These are phyloP conservation scores for Stentor coeruleus DNA, from an alignment of 73 alveolate genomes.

Conservation along the genomic window DNA sequence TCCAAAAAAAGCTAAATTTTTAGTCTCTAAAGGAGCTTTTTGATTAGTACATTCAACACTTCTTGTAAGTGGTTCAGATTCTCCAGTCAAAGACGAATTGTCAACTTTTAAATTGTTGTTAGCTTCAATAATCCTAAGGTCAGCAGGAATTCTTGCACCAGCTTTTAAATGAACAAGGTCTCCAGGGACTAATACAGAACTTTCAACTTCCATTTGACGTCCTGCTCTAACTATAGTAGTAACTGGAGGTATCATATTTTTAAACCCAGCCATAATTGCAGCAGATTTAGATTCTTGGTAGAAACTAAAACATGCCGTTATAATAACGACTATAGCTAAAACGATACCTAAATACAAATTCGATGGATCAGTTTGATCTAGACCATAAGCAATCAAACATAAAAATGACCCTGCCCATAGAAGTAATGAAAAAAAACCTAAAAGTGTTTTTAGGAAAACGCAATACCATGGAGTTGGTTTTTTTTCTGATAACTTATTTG, in stretches of 20 bases:
- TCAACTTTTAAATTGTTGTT: constrained; percentile 89
- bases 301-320: constrained; percentile 71
- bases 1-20: constrained; percentile 92
- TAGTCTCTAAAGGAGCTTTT: constrained; percentile 91
- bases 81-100: constrained; percentile 96
- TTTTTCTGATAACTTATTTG: constrained; percentile 78
- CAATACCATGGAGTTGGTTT: constrained; percentile 73
- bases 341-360: constrained; percentile 82
- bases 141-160: constrained; percentile 95
- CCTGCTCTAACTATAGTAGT: constrained; percentile 74
- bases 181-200: constrained; percentile 83
- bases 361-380: constrained; percentile 63
- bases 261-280: constrained; percentile 87
- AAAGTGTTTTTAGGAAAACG: constrained; percentile 55
- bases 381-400: constrained; percentile 80
- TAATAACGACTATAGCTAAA: constrained; percentile 66
- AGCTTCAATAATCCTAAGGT: constrained; percentile 65
- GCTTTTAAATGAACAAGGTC: constrained; percentile 79
- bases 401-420: constrained; percentile 83
- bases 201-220: constrained; percentile 41
- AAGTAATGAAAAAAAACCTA: constrained; percentile 71
- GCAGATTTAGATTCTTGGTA: constrained; percentile 76
- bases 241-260: constrained; percentile 56
- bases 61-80: constrained; percentile 81
- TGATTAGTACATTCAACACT: constrained; percentile 75